Conservation (phyloP, 352 stramenopile genomes). For the Aphanomyces cochlioides region DNA sequence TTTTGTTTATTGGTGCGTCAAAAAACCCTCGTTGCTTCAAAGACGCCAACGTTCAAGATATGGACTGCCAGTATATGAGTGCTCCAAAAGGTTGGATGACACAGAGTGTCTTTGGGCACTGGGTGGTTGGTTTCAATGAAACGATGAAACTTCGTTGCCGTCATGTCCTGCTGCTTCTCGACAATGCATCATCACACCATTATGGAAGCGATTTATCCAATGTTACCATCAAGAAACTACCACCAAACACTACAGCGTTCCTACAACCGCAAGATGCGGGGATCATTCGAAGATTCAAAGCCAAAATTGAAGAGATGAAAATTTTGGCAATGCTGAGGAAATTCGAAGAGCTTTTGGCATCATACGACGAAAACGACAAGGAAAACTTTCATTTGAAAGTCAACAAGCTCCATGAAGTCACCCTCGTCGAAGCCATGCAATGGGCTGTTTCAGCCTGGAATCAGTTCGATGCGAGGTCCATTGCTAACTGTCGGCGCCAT, state of each 20-base stretch:
- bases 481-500: too few relatives aligned
- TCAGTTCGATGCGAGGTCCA: too few relatives aligned
- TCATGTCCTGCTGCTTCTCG: slow-evolving; percentile 35
- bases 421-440: too few relatives aligned
- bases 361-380: too few relatives aligned
- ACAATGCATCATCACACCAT: slow-evolving; percentile 29
- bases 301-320: too few relatives aligned
- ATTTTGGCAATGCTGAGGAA: too few relatives aligned
- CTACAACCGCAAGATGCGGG: not conserved
- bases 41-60: not conserved
- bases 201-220: not conserved
- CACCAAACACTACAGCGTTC: not conserved
- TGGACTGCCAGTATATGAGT: slow-evolving; percentile 35
- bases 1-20: slow-evolving; percentile 38
- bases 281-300: not conserved
- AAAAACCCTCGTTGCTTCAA: slow-evolving; percentile 39
- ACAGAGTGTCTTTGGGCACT: slow-evolving; percentile 36
- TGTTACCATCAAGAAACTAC: not conserved
- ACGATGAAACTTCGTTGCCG: slow-evolving; percentile 33
- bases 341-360: too few relatives aligned
- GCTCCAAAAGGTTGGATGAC: slow-evolving; percentile 38
- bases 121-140: slow-evolving; percentile 34
- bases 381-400: too few relatives aligned
- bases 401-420: too few relatives aligned
- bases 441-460: too few relatives aligned